phyloP scores from a whole-genome alignment of 139 green algal genomes.

The Tetradesmus lagerheimii region DNA sequence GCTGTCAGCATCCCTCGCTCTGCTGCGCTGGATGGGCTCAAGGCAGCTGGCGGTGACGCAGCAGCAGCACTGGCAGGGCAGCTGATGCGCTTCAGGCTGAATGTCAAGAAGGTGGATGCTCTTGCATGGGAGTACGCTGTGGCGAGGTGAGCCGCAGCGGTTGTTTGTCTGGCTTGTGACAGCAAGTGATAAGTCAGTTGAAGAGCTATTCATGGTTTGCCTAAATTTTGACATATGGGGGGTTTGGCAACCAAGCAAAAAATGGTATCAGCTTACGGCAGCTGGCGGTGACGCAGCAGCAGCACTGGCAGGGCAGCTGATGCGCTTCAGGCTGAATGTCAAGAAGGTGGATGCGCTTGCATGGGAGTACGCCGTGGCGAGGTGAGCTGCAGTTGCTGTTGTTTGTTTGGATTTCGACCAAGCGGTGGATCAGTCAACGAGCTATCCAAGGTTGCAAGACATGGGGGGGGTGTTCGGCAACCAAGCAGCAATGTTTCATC shows the following conservation, averaged over 20 bases:
- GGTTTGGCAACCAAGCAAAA: too few species aligned
- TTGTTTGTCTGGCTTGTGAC: too few species aligned
- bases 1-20: not conserved
- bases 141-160: slow-evolving; percentile 28
- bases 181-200: too few species aligned
- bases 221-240: too few species aligned
- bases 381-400: not conserved
- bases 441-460: too few species aligned
- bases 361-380: slow-evolving; percentile 54
- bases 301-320: slow-evolving; percentile 45
- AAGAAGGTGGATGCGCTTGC: slow-evolving; percentile 38
- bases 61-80: slow-evolving; percentile 34
- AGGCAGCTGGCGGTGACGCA: slow-evolving; percentile 47
- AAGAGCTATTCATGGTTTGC: too few species aligned
- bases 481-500: not conserved
- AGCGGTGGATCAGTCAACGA: too few species aligned
- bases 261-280: too few species aligned
- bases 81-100: slow-evolving; percentile 53
- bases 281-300: slow-evolving; percentile 46
- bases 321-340: slow-evolving; percentile 50
- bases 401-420: too few species aligned
- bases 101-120: slow-evolving; percentile 28
- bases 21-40: slow-evolving; percentile 54
- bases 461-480: not conserved
- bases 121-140: slow-evolving; percentile 57